Conservation (phyloP, 2,329 filamentous ascomycete species). For the Exophiala oligosperma region DNA sequence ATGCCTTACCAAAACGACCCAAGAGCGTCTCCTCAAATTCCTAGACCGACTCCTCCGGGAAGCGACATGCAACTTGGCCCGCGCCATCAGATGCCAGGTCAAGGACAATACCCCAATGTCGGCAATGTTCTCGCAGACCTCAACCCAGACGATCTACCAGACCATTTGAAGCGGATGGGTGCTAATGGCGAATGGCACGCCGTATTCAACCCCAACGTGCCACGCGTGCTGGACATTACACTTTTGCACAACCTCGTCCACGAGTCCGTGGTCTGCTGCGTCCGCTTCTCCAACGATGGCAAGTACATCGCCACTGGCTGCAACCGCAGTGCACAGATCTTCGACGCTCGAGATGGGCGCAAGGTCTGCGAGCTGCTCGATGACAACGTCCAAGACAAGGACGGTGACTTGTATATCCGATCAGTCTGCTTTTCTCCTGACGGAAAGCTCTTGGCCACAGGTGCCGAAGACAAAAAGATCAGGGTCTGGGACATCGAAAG, state of each 20-base stretch:
- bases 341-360: constrained; percentile 82
- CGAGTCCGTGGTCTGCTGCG: constrained; percentile 96
- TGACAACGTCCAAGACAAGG: constrained; percentile 73
- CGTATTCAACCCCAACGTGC: constrained; percentile 91
- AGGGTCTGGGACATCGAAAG: constrained; percentile 91
- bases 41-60: constrained; percentile 71
- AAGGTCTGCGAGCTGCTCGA: constrained; percentile 91
- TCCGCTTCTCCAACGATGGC: constrained; percentile 92
- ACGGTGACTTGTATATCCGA: constrained; percentile 92
- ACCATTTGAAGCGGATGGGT: constrained; percentile 84
- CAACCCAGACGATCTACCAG: constrained; percentile 80
- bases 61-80: constrained; percentile 27
- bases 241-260: constrained; percentile 90
- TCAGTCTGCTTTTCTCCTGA: constrained; percentile 99
- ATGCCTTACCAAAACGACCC: constrained; percentile 72
- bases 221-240: constrained; percentile 87
- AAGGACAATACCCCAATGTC: constrained; percentile 55
- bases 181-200: constrained; percentile 80
- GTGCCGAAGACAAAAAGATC: constrained; percentile 96
- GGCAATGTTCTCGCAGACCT: constrained; percentile 79
- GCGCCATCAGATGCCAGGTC: constrained; percentile 42
- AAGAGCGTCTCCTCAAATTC: constrained; percentile 80
- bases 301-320: constrained; percentile 96
- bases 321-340: constrained; percentile 99
- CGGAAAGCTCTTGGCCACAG: constrained; percentile 88